Conservation (phyloP, 495 filamentous ascomycete genomes). For the Oleoguttula mirabilis region DNA sequence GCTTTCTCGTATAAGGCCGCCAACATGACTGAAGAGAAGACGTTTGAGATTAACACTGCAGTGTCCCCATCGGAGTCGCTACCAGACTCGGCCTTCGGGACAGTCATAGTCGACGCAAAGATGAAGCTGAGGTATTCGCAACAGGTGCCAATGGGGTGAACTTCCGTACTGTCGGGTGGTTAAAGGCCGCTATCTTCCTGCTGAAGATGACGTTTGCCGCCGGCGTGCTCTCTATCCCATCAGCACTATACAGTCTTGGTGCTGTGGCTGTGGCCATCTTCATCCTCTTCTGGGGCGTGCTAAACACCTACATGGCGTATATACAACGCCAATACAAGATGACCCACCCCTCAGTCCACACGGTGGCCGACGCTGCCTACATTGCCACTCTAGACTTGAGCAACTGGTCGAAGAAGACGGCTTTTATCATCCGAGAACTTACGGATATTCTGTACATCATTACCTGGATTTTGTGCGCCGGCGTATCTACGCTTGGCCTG, state of each 20-base stretch:
- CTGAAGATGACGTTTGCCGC: not conserved
- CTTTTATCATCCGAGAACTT: slow-evolving; percentile 3
- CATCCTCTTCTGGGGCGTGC: not conserved
- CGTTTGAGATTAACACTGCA: no score
- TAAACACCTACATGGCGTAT: slow-evolving; percentile 1
- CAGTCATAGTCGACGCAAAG: no score
- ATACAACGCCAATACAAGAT: slow-evolving; percentile 4
- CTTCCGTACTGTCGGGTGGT: slow-evolving; percentile 3
- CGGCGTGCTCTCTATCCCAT: not conserved
- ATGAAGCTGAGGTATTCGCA: slow-evolving; percentile 5
- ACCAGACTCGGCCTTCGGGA: no score
- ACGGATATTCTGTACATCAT: slow-evolving; percentile 6
- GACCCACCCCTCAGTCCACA: slow-evolving; percentile 8
- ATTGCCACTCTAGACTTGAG: no score
- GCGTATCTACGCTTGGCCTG: slow-evolving; percentile 22
- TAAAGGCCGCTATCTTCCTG: not conserved
- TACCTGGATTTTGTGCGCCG: slow-evolving; percentile 32
- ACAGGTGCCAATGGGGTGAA: not conserved
- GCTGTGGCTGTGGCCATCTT: not conserved
- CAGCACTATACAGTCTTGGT: not conserved
- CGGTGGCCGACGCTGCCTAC: slow-evolving; percentile 11
- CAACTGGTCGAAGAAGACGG: no score
- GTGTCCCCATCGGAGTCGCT: no score
- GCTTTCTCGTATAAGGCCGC: no score
- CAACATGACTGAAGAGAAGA: no score